Evolutionary conservation across 371 early-diverging fungal species (phyloP), one percentile per base, ranked within the genome.

Genomic region (Rhizomucor miehei): DNA sequence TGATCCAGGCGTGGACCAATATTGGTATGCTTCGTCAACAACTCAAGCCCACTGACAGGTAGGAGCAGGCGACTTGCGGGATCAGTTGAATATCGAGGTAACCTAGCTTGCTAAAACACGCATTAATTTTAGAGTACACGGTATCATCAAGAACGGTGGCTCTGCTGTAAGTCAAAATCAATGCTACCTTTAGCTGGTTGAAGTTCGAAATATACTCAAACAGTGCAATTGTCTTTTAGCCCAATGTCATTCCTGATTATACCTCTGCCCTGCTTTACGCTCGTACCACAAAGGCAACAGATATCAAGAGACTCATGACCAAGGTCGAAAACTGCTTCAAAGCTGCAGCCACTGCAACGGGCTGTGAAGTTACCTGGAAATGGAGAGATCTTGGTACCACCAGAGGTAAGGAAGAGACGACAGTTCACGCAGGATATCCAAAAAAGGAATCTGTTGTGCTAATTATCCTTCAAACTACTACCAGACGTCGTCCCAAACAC

Each of bases 21-120:
- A 75, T 89, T 53, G 78, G 84, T 16, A 70, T 84, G 74, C 62
- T 90, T 72, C 77, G 89, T 24, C 90, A 91, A 55, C 89, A 91
- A 54, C 71, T 82, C 14, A 57, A 72, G 34, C 87, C 89, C n/a
- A 74, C 79, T 8, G 68, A 76, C 48, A 60, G 67, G 65, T 65
- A 56, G 19, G n/a, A n/a, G n/a, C n/a, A n/a, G n/a, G n/a, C n/a
- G n/a, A n/a, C n/a, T n/a, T n/a, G n/a, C n/a, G n/a, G 14, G 36
- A 16, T 19, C 3, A 38, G 6, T 6, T 48, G 3, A 11, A 20
- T 56, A 37, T 2, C 12, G 12, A 17, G 0, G 16, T 29, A 29
- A 37, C 1, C n/a, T 34, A 20, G 12, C 34, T 24, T 48, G 21
- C n/a, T n/a, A n/a, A n/a, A n/a, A n/a, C n/a, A n/a, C n/a, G n/a